Percentiles rank a stretch among this genome's conserved stretches.
Conservation (phyloP, 78 protist genomes). For the Isochrysis galbana region DNA sequence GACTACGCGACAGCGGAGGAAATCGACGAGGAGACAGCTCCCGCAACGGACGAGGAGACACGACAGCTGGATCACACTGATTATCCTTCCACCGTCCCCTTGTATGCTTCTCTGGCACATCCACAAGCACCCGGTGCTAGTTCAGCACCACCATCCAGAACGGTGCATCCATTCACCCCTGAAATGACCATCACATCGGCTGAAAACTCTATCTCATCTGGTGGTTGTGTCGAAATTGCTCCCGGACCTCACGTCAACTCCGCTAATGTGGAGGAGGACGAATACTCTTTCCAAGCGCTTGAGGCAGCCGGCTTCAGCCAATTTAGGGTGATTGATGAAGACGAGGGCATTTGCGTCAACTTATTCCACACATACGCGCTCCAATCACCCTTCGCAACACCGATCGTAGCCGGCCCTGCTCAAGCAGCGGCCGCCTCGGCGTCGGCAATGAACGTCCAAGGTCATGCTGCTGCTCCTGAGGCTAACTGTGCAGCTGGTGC, state of each 20-base stretch:
- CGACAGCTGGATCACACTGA: too few species aligned
- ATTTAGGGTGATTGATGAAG: not conserved
- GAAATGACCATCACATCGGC: too few species aligned
- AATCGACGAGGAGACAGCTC: not conserved
- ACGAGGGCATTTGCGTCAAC: not conserved
- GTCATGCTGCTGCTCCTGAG: too few species aligned
- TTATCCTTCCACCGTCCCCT: too few species aligned
- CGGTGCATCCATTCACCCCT: too few species aligned
- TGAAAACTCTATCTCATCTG: too few species aligned
- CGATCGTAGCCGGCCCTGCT: not conserved
- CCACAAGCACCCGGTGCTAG: too few species aligned
- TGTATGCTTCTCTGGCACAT: too few species aligned
- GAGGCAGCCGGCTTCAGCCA: not conserved
- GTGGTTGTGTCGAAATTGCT: too few species aligned
- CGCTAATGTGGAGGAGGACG: not conserved
- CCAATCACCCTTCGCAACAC: not conserved
- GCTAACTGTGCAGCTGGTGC: not conserved
- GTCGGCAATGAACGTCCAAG: too few species aligned
- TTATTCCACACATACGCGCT: not conserved
- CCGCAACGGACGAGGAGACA: not conserved
- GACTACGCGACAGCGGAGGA: slow-evolving; percentile 4
- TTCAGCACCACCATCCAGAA: too few species aligned
- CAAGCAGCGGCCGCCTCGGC: not conserved
- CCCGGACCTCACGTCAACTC: too few species aligned
- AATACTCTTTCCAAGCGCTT: not conserved